phyloP scores from a whole-genome alignment of 345 rosid genomes.

The Mercurialis annua region DNA sequence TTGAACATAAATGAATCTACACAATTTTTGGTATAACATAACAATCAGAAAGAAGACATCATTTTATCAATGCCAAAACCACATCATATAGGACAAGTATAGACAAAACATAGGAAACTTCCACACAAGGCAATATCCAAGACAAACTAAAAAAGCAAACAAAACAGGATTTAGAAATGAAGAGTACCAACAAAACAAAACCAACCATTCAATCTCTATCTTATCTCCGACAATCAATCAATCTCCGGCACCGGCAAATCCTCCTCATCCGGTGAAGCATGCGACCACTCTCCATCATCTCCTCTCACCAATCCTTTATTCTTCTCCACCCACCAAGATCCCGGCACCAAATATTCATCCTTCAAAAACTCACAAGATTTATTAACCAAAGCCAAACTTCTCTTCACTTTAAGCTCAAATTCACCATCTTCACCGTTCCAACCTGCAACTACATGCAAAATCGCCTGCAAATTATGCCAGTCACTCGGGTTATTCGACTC shows the following conservation, averaged over 20 bases:
- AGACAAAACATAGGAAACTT: background rate
- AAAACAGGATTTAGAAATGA: background rate
- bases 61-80: too few species aligned
- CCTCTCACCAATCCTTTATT: conserved; percentile 66
- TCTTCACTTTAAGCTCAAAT: conserved; percentile 63
- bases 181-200: background rate
- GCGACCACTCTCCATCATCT: conserved; percentile 61
- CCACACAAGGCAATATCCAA: background rate
- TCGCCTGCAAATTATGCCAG: conserved; percentile 91
- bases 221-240: too few species aligned
- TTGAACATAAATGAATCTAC: too few species aligned
- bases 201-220: background rate
- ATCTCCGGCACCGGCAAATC: conserved; percentile 56
- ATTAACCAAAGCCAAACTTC: conserved; percentile 83
- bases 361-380: conserved; percentile 66
- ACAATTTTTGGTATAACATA: too few species aligned
- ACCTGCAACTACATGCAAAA: conserved; percentile 76
- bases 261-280: conserved; percentile 51
- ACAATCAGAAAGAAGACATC: too few species aligned
- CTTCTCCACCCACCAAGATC: conserved; percentile 88
- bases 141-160: background rate
- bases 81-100: too few species aligned
- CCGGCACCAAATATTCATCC: conserved; percentile 71
- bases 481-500: conserved; percentile 69
- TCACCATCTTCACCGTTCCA: conserved; percentile 70